These are phyloP conservation scores for Plasmopara halstedii DNA, from an alignment of 352 stramenopile genomes.

Conservation along the genomic window DNA sequence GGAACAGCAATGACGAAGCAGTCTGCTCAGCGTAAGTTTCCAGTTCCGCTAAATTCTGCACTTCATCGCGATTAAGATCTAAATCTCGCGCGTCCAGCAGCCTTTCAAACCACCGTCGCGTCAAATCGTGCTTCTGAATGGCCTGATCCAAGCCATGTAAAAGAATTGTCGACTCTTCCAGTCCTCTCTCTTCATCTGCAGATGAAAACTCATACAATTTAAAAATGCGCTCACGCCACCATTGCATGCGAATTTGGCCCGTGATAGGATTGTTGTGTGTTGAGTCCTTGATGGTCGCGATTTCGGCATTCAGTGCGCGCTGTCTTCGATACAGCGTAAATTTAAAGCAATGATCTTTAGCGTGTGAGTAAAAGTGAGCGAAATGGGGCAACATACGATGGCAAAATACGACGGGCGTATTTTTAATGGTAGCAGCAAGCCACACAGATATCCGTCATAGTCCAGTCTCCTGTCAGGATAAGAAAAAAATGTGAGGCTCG, in stretches of 20 bases:
- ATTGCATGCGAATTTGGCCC: conserved; percentile 89
- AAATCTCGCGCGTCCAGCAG: conserved; percentile 83
- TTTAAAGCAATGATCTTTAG: neutral
- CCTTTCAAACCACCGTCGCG: conserved; percentile 87
- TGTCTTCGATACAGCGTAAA: conserved; percentile 11
- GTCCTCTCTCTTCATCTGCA: conserved; percentile 22
- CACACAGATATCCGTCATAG: conserved; percentile 80
- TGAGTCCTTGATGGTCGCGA: conserved; percentile 85
- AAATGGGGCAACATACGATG: conserved; percentile 39
- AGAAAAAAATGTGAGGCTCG: neutral
- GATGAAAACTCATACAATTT: conserved; percentile 42
- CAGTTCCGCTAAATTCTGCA: conserved; percentile 57
- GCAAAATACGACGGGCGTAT: conserved; percentile 68
- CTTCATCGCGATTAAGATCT: conserved; percentile 79
- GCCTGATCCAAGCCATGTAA: conserved; percentile 56
- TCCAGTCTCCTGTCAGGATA: conserved; percentile 52
- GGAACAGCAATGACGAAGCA: conserved; percentile 82
- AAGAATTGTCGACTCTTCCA: conserved; percentile 45
- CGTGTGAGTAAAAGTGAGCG: neutral
- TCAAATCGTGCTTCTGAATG: conserved; percentile 70
- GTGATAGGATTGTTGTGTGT: conserved; percentile 76
- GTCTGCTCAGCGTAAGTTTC: conserved; percentile 86
- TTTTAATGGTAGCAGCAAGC: conserved; percentile 57
- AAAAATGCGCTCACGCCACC: conserved; percentile 85
- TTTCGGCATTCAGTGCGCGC: conserved; percentile 87